Evolutionary conservation across 2,329 filamentous ascomycete genomes (phyloP).

Genomic region (Hypoxylon rubiginosum): DNA sequence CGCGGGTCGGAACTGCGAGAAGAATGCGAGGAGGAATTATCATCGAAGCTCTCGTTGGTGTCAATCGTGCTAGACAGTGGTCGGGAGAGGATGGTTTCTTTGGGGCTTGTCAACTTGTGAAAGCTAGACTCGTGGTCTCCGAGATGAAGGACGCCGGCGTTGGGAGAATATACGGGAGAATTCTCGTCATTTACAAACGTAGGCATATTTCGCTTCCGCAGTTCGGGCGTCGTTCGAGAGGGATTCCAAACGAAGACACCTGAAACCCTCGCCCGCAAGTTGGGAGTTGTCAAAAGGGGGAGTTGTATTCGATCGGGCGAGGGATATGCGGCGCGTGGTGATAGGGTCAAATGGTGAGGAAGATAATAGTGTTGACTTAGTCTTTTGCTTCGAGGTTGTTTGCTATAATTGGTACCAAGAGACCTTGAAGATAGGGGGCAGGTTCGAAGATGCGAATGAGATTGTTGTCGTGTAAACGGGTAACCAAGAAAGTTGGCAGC

Average conservation of each 20-base stretch:
- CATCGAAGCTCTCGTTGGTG: slow-evolving; percentile 66
- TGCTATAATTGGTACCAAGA: slow-evolving; percentile 31
- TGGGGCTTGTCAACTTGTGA: slow-evolving; percentile 43
- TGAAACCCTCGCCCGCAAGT: slow-evolving; percentile 39
- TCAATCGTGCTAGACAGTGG: slow-evolving; percentile 53
- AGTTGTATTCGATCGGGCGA: slow-evolving; percentile 29
- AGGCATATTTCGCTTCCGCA: slow-evolving; percentile 59
- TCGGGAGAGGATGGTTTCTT: slow-evolving; percentile 53
- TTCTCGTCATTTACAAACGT: slow-evolving; percentile 65
- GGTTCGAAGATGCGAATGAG: slow-evolving; percentile 30
- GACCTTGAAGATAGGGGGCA: slow-evolving; percentile 34
- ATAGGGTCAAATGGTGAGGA: slow-evolving; percentile 5
- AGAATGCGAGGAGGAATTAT: slow-evolving; percentile 66
- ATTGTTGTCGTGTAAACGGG: slow-evolving; percentile 40
- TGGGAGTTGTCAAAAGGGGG: slow-evolving; percentile 14
- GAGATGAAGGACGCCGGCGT: slow-evolving; percentile 51
- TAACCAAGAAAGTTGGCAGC: slow-evolving; percentile 39
- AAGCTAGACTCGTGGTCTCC: slow-evolving; percentile 51
- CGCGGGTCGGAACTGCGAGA: slow-evolving; percentile 64
- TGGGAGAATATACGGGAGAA: slow-evolving; percentile 50
- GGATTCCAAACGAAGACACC: slow-evolving; percentile 27
- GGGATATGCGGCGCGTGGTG: slow-evolving; percentile 25
- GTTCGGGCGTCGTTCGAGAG: slow-evolving; percentile 21
- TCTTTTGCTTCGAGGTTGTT: slow-evolving; percentile 17
- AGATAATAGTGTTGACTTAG: slow-evolving; percentile 24